Base-by-base conservation (phyloP, 441 rosid species). In the Adansonia madagascariensis region DNA sequence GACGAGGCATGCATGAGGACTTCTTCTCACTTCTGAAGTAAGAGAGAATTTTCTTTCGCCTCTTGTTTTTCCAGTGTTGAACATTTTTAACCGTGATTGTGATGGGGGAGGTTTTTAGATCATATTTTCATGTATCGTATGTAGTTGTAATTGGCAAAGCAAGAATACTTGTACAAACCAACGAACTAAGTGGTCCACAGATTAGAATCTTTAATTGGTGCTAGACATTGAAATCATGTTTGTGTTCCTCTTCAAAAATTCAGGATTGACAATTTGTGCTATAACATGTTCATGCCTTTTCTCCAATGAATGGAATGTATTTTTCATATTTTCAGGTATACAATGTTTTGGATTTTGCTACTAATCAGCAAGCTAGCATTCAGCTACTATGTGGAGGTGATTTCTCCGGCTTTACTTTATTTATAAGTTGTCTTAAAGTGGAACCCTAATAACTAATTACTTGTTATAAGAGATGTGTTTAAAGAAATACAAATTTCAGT, bases 341-440 rank as follows among this genome's bases (percentile, higher is more conserved):
- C 99, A 55, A 74, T 92, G 79, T 97, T 97, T 74, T 97, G 99
- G 99, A 88, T 93, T 90, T 67, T 89, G 91, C 80, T 97, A 64
- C 86, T 97, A 73, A 87, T 92, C 74, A 81, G 97, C 97, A 97
- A 97, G 90, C 90, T 97, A 73, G 97, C 97, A 49, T 94, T 97
- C 87, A 94, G 99, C 92, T 97, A 92, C 85, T 97, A 93, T 80
- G 89, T 97, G 80, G 98, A 97, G 99, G 98, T 94, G 79, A 82
- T 49, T 77, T 57, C 73, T 50, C 18, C 22, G 3, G 11, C 49
- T 57, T 47, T 47, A 27, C 27, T 57, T 75, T 65, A 10, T 71
- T 39, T 68, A 55, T 77, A 70, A 68, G 35, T 68, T 78, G 49
- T 46, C 61, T 68, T 43, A 52, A 46, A 77, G 44, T 2, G 18